phyloP scores from a whole-genome alignment of 495 filamentous ascomycete species.

The Aspergillus ellipticus region DNA sequence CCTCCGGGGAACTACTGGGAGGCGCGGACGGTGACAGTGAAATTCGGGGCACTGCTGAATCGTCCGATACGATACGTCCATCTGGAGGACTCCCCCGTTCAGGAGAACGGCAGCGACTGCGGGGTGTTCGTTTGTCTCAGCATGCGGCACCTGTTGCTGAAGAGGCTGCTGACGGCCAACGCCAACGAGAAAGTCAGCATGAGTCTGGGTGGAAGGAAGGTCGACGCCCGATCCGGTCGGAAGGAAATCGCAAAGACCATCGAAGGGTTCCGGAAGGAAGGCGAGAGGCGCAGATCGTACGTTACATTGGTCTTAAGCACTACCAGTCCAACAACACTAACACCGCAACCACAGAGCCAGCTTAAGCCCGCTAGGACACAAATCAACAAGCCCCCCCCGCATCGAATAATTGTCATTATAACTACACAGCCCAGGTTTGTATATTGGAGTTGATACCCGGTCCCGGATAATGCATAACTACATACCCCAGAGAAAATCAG shows the following conservation, averaged over 20 bases:
- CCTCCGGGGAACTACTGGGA: slow-evolving; percentile 69
- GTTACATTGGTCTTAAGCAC: slow-evolving; percentile 24
- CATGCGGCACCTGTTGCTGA: slow-evolving; percentile 85
- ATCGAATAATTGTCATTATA: slow-evolving; percentile 30
- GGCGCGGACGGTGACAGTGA: slow-evolving; percentile 59
- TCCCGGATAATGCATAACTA: slow-evolving; percentile 2
- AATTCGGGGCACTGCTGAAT: slow-evolving; percentile 62
- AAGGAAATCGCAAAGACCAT: slow-evolving; percentile 90
- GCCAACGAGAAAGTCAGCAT: slow-evolving; percentile 83
- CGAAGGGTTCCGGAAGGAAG: slow-evolving; percentile 76
- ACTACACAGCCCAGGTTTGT: slow-evolving; percentile 6
- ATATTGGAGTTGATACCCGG: neutral
- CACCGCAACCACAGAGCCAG: slow-evolving; percentile 22
- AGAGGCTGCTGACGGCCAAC: slow-evolving; percentile 72
- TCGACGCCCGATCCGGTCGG: slow-evolving; percentile 70
- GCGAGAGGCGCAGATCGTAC: slow-evolving; percentile 73
- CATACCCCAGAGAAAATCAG: no score
- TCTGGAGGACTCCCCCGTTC: slow-evolving; percentile 81
- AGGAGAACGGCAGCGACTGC: slow-evolving; percentile 90
- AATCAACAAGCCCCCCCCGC: slow-evolving; percentile 42
- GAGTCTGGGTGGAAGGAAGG: slow-evolving; percentile 75
- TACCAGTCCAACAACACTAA: neutral
- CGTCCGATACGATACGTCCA: slow-evolving; percentile 64
- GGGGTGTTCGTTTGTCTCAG: slow-evolving; percentile 93
- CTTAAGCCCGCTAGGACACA: slow-evolving; percentile 36